Conservation (phyloP, 768 basidiomycete genomes). For the Suillus cothurnatus region DNA sequence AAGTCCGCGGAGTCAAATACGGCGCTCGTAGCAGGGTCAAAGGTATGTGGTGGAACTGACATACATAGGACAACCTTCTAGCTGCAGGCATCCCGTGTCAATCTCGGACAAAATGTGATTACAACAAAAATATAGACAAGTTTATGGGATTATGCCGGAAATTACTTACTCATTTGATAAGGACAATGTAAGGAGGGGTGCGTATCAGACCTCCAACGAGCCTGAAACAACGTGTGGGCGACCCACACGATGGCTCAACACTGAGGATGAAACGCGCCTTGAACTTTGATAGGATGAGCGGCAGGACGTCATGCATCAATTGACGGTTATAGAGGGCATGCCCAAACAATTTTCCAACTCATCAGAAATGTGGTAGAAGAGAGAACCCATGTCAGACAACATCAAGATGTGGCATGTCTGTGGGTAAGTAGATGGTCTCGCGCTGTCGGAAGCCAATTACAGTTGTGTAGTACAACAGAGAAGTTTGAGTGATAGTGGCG, state of each 20-base stretch:
- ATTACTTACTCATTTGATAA: neutral
- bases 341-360: neutral
- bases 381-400: neutral
- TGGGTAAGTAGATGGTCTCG: neutral
- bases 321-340: neutral
- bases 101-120: neutral
- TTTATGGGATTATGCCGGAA: neutral
- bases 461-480: neutral
- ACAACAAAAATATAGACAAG: conserved; percentile 3
- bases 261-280: neutral
- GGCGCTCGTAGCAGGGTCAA: conserved; percentile 5
- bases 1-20: neutral
- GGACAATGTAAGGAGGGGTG: neutral
- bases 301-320: neutral
- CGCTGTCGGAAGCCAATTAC: neutral
- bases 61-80: neutral
- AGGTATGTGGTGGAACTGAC: neutral
- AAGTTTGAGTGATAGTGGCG: neutral
- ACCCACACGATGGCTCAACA: neutral
- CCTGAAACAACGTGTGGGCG: neutral
- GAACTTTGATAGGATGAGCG: neutral
- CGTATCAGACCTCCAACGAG: neutral
- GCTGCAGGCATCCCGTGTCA: neutral
- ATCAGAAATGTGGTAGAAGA: neutral
- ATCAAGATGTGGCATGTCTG: neutral